A percentile compares a stretch with the other conserved stretches of the same genome.
phyloP scores from a whole-genome alignment of 1,139 yeast species.

The Candida mesenterica region DNA sequence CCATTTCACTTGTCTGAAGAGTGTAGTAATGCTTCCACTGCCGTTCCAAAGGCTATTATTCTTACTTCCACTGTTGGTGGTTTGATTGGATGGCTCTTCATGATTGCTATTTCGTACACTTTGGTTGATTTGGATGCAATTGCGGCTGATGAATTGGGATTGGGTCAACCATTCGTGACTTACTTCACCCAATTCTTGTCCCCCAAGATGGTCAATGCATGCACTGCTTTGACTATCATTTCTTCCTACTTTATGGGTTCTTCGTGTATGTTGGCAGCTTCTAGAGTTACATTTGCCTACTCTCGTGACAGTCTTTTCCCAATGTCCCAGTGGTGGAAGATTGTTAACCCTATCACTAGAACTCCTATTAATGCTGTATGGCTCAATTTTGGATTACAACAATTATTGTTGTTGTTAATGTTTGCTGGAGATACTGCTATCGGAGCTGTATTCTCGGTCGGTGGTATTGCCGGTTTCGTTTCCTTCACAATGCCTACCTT shows the following conservation, averaged over 20 bases:
- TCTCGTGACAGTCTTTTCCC: slow-evolving; percentile 74
- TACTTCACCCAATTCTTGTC: slow-evolving; percentile 53
- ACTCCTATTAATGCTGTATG: slow-evolving; percentile 74
- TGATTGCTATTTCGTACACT: slow-evolving; percentile 66
- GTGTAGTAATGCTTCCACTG: slow-evolving; percentile 61
- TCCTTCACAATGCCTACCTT: slow-evolving; percentile 70
- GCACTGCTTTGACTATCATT: slow-evolving; percentile 59
- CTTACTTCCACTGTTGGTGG: slow-evolving; percentile 66
- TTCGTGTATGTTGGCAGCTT: slow-evolving; percentile 69
- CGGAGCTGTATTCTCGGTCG: slow-evolving; percentile 74
- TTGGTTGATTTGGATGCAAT: slow-evolving; percentile 52
- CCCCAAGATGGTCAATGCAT: slow-evolving; percentile 45
- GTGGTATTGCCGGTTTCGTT: slow-evolving; percentile 71
- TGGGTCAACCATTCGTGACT: slow-evolving; percentile 68
- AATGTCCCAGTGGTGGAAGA: slow-evolving; percentile 49
- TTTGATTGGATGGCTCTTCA: slow-evolving; percentile 58
- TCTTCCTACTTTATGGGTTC: slow-evolving; percentile 67
- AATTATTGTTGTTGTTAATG: slow-evolving; percentile 54
- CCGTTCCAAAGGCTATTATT: slow-evolving; percentile 67
- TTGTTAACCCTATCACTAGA: slow-evolving; percentile 53
- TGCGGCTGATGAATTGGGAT: slow-evolving; percentile 46
- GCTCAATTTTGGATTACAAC: slow-evolving; percentile 59
- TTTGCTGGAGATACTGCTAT: slow-evolving; percentile 71
- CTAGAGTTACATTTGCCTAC: slow-evolving; percentile 68
- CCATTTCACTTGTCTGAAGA: slow-evolving; percentile 76